Evolutionary conservation across 305 asterid genomes (phyloP).

Genomic region (Fraxinus angustifolia): DNA sequence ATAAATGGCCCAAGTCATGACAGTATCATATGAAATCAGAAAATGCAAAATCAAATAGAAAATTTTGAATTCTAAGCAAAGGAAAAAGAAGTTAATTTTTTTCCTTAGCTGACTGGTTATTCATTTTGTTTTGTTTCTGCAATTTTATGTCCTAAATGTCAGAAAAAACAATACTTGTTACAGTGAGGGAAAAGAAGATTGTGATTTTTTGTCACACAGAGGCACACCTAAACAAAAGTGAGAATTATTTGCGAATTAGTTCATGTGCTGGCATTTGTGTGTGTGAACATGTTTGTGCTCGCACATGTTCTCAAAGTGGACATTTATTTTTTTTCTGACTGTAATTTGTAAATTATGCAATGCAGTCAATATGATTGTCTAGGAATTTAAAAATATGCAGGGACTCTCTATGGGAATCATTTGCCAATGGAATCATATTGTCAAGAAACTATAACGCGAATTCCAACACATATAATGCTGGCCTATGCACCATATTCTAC

Average conservation of each 20-base stretch:
- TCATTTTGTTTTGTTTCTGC: background rate
- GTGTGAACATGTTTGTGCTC: background rate
- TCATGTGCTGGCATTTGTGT: background rate
- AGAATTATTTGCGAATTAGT: background rate
- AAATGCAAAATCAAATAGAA: background rate
- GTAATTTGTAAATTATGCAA: background rate
- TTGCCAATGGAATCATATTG: constrained; percentile 20
- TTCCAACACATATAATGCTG: constrained; percentile 25
- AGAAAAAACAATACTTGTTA: background rate
- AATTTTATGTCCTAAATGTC: background rate
- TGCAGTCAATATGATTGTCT: background rate
- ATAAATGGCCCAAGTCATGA: no score
- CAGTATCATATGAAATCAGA: background rate
- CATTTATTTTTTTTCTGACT: background rate
- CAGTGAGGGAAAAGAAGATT: background rate
- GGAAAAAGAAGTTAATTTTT: background rate
- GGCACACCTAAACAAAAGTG: background rate
- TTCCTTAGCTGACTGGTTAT: background rate
- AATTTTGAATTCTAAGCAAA: background rate
- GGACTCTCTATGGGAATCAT: constrained; percentile 25
- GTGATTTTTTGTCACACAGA: background rate
- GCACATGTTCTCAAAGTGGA: background rate
- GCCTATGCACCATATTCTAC: constrained; percentile 46
- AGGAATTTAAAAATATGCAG: constrained; percentile 31
- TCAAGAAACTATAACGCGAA: constrained; percentile 14